phyloP scores from a whole-genome alignment of 495 filamentous ascomycete species.

The Thermochaetoides thermophila region DNA sequence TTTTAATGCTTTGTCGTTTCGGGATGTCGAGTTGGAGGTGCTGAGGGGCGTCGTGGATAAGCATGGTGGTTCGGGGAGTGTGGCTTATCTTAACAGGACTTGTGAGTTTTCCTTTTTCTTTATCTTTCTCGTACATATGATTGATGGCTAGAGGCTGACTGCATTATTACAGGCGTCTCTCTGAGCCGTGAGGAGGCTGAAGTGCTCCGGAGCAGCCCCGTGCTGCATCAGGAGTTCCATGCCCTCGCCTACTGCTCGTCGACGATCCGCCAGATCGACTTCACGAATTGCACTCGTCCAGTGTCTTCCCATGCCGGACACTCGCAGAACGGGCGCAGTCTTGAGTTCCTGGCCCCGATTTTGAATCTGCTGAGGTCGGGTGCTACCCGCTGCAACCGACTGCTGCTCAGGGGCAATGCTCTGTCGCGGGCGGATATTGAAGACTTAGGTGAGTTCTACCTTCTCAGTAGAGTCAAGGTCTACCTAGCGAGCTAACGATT shows the following conservation, averaged over 20 bases:
- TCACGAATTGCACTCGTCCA: constrained; percentile 20
- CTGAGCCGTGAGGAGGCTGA: constrained; percentile 21
- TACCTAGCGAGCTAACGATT: neutral
- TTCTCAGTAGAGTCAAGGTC: neutral
- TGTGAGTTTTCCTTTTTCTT: constrained; percentile 7
- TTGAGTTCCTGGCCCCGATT: constrained; percentile 21
- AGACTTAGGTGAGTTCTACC: constrained; percentile 12
- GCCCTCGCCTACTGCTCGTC: constrained; percentile 31
- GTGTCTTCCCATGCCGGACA: constrained; percentile 1
- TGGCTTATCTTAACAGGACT: constrained; percentile 18
- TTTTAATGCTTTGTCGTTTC: constrained; percentile 75
- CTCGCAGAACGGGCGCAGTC: neutral
- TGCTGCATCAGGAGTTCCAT: constrained; percentile 33
- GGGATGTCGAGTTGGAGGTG: constrained; percentile 45
- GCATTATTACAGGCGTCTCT: constrained; percentile 9
- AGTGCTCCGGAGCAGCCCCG: constrained; percentile 21
- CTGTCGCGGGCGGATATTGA: constrained; percentile 15
- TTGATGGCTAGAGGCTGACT: constrained; percentile 3
- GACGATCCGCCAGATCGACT: constrained; percentile 29
- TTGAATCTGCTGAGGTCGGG: constrained; percentile 15
- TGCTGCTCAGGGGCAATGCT: constrained; percentile 15
- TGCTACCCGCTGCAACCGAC: constrained; percentile 17
- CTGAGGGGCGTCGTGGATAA: constrained; percentile 22
- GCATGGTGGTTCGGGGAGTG: constrained; percentile 10
- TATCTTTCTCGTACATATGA: neutral